Conservation (phyloP, 352 stramenopile species). For the Pythium vanterpoolii region DNA sequence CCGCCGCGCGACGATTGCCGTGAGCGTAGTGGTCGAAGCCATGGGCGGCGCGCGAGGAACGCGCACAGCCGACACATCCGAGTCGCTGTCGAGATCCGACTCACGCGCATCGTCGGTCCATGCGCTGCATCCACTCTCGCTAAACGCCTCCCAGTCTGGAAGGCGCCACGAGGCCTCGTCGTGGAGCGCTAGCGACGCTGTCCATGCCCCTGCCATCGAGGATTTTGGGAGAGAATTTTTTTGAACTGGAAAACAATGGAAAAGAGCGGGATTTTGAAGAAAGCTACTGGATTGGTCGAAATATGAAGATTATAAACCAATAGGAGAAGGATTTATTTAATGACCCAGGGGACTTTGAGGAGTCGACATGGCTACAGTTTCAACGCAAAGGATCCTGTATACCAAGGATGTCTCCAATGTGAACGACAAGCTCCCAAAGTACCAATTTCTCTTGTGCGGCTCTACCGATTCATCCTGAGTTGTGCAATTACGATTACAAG, state of each 20-base stretch:
- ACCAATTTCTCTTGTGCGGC: too few species aligned
- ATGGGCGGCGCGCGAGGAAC: conserved; percentile 4
- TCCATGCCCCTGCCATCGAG: not conserved
- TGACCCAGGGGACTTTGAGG: too few species aligned
- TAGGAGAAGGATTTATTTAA: not conserved
- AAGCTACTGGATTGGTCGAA: conserved; percentile 6
- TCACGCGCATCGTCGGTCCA: conserved; percentile 14
- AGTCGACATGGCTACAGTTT: too few species aligned
- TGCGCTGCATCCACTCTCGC: conserved; percentile 29
- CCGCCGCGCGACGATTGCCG: not conserved
- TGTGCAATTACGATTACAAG: too few species aligned
- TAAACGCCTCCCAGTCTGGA: conserved; percentile 56
- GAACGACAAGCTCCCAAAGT: too few species aligned
- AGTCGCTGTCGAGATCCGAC: conserved; percentile 12
- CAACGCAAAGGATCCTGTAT: too few species aligned
- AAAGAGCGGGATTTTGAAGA: conserved; percentile 3
- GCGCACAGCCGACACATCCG: conserved; percentile 1
- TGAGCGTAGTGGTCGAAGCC: conserved; percentile 18
- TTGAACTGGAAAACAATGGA: conserved; percentile 6
- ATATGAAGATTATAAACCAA: not conserved
- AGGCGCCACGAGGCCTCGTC: conserved; percentile 38
- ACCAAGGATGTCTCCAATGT: too few species aligned
- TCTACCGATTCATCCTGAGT: too few species aligned
- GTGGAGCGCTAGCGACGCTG: conserved; percentile 12
- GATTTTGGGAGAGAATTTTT: not conserved